Evolutionary conservation across 768 basidiomycete genomes (phyloP), one percentile per base, ranked within the genome.

Genomic region (Antrodiella citrinella): DNA sequence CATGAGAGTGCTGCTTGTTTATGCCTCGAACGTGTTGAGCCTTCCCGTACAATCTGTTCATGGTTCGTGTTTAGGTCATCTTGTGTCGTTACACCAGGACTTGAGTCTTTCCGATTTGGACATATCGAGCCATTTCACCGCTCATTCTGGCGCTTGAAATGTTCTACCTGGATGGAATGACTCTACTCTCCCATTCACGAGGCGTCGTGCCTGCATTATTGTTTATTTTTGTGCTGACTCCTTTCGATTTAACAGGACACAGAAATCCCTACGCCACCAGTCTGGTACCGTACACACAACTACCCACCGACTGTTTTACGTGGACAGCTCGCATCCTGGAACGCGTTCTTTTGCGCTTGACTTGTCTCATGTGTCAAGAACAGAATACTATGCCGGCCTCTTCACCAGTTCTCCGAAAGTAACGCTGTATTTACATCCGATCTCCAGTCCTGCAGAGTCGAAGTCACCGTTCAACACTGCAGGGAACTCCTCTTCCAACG

Each of bases 391-490:
- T 62, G 82, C 84, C 3, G 92, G 95, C 2, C 78, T 97, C 46
- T 86, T 97, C 73, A 86, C 79, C 48, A 92, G 89, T 2, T 91
- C 87, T 0, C 60, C 95, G 1, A 99, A 99, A 67, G 75, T 95
- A 50, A 94, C 95, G 1, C 68, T 94, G 3, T 72, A 82, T 59
- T 73, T 91, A 24, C 68, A 76, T 56, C 50, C 65, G 7, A 9
- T 47, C 26, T 49, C 25, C 20, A 38, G 13, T 43, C 50, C 18
- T 3, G 26, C n/a, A 4, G 21, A 25, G 4, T 5, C 30, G 4
- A 3, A 24, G 13, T 22, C 40, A 22, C 4, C 21, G 19, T 39
- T 13, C 57, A 12, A 50, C 62, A 50, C 53, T 48, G 26, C 56
- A 65, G 55, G 63, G 66, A 59, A 55, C 58, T 63, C 24, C 21